Percentiles rank a stretch among this genome's conserved stretches.
These are phyloP conservation scores for Penicillium olsonii DNA, from an alignment of 2,329 filamentous ascomycete genomes.

Conservation along the genomic window DNA sequence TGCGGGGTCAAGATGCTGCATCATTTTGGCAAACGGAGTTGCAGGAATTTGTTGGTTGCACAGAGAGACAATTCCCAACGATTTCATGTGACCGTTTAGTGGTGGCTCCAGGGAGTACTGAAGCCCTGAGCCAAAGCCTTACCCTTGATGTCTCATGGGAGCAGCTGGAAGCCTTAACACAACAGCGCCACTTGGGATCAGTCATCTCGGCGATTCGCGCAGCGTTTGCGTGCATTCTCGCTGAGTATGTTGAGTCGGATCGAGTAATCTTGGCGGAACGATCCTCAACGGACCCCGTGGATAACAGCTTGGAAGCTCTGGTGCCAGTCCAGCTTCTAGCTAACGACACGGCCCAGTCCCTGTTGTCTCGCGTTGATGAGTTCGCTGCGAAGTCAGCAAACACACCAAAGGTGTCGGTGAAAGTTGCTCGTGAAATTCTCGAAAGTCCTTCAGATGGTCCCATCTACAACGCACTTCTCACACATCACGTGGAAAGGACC, in stretches of 20 bases:
- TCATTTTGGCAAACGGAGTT: neutral
- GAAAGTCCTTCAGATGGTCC: neutral
- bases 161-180: neutral
- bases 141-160: neutral
- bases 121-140: neutral
- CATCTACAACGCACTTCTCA: neutral
- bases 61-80: slow-evolving; percentile 1
- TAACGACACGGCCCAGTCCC: neutral
- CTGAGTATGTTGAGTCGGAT: slow-evolving; percentile 13
- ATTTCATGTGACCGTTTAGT: slow-evolving; percentile 3
- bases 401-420: neutral
- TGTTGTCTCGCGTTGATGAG: neutral
- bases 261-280: slow-evolving; percentile 2
- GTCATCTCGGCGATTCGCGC: slow-evolving; percentile 2
- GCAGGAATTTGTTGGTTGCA: neutral
- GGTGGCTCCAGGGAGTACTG: neutral
- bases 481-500: neutral
- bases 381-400: neutral
- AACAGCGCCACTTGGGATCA: neutral
- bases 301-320: neutral
- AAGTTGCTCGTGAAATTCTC: neutral
- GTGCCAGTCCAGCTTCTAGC: neutral
- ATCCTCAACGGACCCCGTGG: neutral
- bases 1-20: neutral
- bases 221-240: slow-evolving; percentile 12